These are phyloP conservation scores for Coemansia sp. DNA, from an alignment of 192 early-diverging fungal genomes.

Conservation along the genomic window DNA sequence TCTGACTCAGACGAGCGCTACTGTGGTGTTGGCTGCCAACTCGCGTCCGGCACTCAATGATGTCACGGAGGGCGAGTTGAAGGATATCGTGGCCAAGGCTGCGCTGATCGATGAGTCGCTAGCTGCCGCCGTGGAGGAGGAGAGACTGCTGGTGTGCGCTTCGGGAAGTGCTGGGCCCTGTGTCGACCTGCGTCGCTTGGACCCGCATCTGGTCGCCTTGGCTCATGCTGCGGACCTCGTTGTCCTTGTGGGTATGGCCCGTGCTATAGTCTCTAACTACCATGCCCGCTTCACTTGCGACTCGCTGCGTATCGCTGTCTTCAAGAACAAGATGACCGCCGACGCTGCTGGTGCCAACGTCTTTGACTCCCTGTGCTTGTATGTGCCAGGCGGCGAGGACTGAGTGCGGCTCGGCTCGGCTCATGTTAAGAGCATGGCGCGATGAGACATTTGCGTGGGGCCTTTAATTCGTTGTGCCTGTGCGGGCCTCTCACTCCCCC, in stretches of 20 bases:
- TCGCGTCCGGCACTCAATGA: constrained; percentile 79
- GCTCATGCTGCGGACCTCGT: constrained; percentile 68
- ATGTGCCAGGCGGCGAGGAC: constrained; percentile 2
- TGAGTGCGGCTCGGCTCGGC: background rate
- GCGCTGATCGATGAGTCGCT: constrained; percentile 54
- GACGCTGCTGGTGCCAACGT: constrained; percentile 66
- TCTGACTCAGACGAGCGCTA: constrained; percentile 46
- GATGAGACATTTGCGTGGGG: background rate
- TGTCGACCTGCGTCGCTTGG: constrained; percentile 66
- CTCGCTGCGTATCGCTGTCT: constrained; percentile 75
- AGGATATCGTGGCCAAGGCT: constrained; percentile 51
- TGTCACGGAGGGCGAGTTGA: constrained; percentile 69
- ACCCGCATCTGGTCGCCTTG: constrained; percentile 60
- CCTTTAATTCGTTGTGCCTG: background rate
- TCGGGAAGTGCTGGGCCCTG: constrained; percentile 76
- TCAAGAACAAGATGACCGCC: constrained; percentile 76
- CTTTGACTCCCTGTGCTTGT: constrained; percentile 66
- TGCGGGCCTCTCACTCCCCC: background rate
- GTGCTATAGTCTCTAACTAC: constrained; percentile 85
- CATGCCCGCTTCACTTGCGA: constrained; percentile 68
- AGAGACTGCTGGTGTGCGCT: constrained; percentile 59
- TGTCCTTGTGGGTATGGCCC: constrained; percentile 75
- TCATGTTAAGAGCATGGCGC: background rate
- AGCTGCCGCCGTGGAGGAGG: constrained; percentile 16
- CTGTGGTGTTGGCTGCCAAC: constrained; percentile 76